Evolutionary conservation across 192 early-diverging fungal genomes (phyloP).

Genomic region (Coemansia sp.): DNA sequence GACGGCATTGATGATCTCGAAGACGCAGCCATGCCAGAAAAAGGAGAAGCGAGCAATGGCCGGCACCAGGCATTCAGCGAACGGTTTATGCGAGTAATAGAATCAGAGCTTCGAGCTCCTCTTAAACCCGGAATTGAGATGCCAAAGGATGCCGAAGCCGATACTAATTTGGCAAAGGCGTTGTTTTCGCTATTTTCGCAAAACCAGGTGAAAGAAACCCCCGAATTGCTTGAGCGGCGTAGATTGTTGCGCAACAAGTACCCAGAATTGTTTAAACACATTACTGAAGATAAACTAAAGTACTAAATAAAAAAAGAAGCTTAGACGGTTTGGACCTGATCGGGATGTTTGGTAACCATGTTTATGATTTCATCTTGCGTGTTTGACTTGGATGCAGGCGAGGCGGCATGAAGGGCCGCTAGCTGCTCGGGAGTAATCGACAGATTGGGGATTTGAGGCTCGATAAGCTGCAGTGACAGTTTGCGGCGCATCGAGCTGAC

Average conservation of each 20-base stretch:
- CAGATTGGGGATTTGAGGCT: slow-evolving; percentile 28
- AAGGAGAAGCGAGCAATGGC: background rate
- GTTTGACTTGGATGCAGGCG: background rate
- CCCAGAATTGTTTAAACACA: slow-evolving; percentile 31
- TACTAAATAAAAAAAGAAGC: background rate
- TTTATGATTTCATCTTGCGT: slow-evolving; percentile 31
- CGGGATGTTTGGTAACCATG: slow-evolving; percentile 40
- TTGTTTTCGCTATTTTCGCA: slow-evolving; percentile 17
- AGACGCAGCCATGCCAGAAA: no score
- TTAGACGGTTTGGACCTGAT: slow-evolving; percentile 29
- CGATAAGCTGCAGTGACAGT: slow-evolving; percentile 33
- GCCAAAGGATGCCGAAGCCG: background rate
- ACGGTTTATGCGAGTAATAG: slow-evolving; percentile 13
- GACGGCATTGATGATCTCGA: no score
- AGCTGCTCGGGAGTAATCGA: slow-evolving; percentile 29
- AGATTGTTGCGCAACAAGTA: slow-evolving; percentile 20
- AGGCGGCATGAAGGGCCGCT: slow-evolving; percentile 16
- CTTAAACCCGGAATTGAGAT: no score
- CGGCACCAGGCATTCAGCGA: slow-evolving; percentile 21
- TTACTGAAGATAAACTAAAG: slow-evolving; percentile 28
- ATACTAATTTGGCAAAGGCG: slow-evolving; percentile 15
- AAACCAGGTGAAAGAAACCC: slow-evolving; percentile 18
- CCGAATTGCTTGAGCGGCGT: slow-evolving; percentile 28
- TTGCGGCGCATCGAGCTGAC: slow-evolving; percentile 54
- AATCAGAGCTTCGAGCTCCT: background rate